A percentile compares a stretch with the other conserved stretches of the same genome.
Evolutionary conservation across 495 filamentous ascomycete genomes (phyloP).

Genomic region (Aeminium ludgeri): DNA sequence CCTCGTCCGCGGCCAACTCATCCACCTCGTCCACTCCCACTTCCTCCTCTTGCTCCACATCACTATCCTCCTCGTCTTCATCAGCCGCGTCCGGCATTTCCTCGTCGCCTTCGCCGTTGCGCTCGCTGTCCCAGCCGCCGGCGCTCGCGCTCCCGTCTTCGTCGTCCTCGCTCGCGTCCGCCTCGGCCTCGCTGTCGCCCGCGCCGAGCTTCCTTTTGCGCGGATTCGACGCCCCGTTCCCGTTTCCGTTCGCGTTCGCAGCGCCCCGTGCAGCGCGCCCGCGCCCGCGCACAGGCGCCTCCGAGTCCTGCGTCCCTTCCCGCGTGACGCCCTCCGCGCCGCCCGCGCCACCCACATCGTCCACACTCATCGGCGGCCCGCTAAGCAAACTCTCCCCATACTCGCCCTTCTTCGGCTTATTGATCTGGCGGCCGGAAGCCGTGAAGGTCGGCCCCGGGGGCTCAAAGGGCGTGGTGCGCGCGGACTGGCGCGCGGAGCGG

Average conservation of each 20-base stretch:
- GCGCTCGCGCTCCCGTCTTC: constrained; percentile 39
- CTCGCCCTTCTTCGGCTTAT: constrained; percentile 51
- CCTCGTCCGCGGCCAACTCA: too few relatives aligned
- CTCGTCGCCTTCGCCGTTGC: constrained; percentile 46
- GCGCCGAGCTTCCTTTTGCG: constrained; percentile 22
- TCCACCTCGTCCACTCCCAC: constrained; percentile 8
- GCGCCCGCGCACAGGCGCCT: constrained; percentile 15
- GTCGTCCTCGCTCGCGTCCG: constrained; percentile 49
- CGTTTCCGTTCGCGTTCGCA: constrained; percentile 17
- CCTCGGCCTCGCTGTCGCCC: constrained; percentile 34
- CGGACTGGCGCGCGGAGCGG: constrained; percentile 53
- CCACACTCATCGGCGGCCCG: constrained; percentile 25
- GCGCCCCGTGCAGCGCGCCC: constrained; percentile 19
- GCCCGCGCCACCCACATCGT: constrained; percentile 17
- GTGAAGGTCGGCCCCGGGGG: constrained; percentile 67
- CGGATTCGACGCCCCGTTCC: constrained; percentile 24
- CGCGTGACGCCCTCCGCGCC: constrained; percentile 6
- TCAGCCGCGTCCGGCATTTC: constrained; percentile 18
- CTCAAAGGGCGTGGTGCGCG: constrained; percentile 47
- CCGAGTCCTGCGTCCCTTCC: constrained; percentile 19
- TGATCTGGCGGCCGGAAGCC: constrained; percentile 75
- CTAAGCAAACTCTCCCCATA: constrained; percentile 59
- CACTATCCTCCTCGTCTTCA: constrained; percentile 14
- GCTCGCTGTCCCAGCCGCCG: constrained; percentile 51
- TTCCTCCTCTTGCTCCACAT: constrained; percentile 12